These are phyloP conservation scores for Neurospora sp. DNA, from an alignment of 495 filamentous ascomycete genomes.

Conservation along the genomic window DNA sequence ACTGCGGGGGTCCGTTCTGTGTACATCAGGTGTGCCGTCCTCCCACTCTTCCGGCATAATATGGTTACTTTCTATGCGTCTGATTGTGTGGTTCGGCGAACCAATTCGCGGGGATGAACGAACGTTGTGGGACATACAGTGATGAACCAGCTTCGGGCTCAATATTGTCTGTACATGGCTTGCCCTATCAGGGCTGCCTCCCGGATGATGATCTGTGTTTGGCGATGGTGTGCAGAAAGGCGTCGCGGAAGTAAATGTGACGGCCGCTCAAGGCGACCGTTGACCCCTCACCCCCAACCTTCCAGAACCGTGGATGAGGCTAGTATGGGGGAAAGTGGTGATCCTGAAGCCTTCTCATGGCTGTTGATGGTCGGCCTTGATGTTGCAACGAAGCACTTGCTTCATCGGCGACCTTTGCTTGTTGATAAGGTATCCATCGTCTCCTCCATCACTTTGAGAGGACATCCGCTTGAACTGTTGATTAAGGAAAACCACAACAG, in stretches of 20 bases:
- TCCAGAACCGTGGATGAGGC: neutral
- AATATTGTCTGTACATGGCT: neutral
- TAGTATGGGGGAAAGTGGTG: neutral
- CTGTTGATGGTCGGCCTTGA: neutral
- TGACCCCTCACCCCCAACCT: neutral
- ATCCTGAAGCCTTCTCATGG: neutral
- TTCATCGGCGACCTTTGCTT: neutral
- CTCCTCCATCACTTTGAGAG: neutral
- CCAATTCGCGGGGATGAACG: neutral
- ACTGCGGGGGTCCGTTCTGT: neutral
- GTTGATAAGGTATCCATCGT: neutral
- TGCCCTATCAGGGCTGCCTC: neutral
- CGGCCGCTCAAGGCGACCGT: neutral
- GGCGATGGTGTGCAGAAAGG: neutral
- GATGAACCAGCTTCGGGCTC: neutral
- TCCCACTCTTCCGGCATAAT: neutral
- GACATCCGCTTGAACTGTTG: too few species aligned
- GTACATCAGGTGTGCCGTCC: neutral
- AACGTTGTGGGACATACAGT: neutral
- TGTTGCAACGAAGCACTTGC: neutral
- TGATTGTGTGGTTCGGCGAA: neutral
- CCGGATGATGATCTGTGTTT: neutral
- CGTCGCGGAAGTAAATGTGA: neutral
- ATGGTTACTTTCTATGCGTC: neutral
- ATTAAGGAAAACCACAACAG: neutral